Base-by-base conservation (phyloP, 1,139 yeast genomes). In the Yamadazyma atmosphaerica region DNA sequence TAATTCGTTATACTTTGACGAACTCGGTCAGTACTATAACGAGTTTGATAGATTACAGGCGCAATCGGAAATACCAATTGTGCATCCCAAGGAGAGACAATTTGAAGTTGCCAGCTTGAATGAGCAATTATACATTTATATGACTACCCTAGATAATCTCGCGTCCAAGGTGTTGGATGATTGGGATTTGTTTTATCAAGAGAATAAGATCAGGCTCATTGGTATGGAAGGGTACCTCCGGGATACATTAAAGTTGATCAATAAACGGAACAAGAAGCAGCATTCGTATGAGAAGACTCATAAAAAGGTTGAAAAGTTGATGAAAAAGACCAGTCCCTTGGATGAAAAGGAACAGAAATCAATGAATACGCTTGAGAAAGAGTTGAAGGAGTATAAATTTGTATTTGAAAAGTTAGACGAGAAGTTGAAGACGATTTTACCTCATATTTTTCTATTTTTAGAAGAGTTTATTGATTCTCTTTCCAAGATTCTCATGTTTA, bases 401-500 rank as follows among this genome's bases (percentile, higher is more conserved):
- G 54, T 61, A 9, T 75, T 58, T 45, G 52, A 54, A 16, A 63
- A 62, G 9, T 47, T 74, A 15, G 74, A 73, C 51, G 60, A 59
- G 12, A 74, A 72, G 42, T 54, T 70, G 12, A 64, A 63, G 38
- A 37, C 67, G 4, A 50, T 64, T 2, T 59, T 79, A 16, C 85
- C 85, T 2, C 74, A 70, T 42, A 60, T 72, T 3, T 54, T 76
- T 36, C 55, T 65, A 6, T 61, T 69, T 30, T 54, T 79, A 40
- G 79, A 79, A 24, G 83, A 79, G 52, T 77, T 78, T 45, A 58
- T 79, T 12, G 76, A 69, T 33, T 59, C 61, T 33, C 43, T 77
- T 10, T 58, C 74, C 4, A 59, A 67, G 39, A 58, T 61, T 49
- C 43, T 59, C 35, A 22, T 73, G 42, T 56, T 63, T 51, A 56